Percentiles rank a stretch among this genome's conserved stretches.
Evolutionary conservation across 768 basidiomycete genomes (phyloP).

Genomic region (Tricholoma hemisulphureum): DNA sequence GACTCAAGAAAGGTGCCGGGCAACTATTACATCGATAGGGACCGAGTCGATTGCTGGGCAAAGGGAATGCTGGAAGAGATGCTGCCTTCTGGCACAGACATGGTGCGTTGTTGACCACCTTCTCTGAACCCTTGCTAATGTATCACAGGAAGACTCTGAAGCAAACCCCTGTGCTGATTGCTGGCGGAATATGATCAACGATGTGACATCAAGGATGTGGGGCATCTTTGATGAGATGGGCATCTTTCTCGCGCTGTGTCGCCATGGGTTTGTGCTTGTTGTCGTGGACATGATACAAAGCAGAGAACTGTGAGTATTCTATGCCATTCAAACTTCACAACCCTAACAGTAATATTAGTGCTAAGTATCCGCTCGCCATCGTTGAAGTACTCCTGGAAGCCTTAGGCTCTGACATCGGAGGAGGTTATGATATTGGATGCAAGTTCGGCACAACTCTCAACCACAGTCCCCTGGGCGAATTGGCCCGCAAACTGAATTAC

Average conservation of each 20-base stretch:
- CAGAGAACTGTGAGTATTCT: slow-evolving; percentile 22
- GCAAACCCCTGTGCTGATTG: slow-evolving; percentile 17
- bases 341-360: slow-evolving; percentile 9
- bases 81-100: neutral
- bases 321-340: neutral
- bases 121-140: no score
- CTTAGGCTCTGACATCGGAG: slow-evolving; percentile 12
- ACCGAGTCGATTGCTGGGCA: neutral
- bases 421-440: slow-evolving; percentile 30
- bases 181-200: slow-evolving; percentile 26
- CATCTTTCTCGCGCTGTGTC: slow-evolving; percentile 24
- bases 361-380: slow-evolving; percentile 27
- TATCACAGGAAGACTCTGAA: neutral
- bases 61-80: no score
- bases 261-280: slow-evolving; percentile 24
- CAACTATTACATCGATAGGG: neutral
- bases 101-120: no score
- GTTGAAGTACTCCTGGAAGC: slow-evolving; percentile 11
- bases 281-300: slow-evolving; percentile 17
- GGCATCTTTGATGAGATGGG: slow-evolving; percentile 29
- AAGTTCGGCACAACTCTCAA: slow-evolving; percentile 22
- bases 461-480: slow-evolving; percentile 17
- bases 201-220: slow-evolving; percentile 17
- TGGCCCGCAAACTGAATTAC: slow-evolving; percentile 3
- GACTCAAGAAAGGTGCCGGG: neutral